Conservation (phyloP, 148 eudicot species). For the Chenopodium album region DNA sequence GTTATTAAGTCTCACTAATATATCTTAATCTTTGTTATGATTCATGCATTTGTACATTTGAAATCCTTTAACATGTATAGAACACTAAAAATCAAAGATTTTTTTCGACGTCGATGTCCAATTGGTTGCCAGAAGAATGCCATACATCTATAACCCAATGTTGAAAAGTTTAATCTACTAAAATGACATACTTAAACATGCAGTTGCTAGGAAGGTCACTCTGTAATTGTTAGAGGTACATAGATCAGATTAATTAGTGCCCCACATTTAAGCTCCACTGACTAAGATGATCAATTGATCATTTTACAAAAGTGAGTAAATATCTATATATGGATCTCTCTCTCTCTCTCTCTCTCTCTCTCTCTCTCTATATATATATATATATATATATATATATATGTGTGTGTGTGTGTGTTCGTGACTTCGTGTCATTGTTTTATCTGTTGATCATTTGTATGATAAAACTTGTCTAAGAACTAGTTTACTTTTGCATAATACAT, state of each 20-base stretch:
- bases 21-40: slow-evolving; percentile 2
- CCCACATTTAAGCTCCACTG: slow-evolving; percentile 21
- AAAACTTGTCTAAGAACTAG: background rate
- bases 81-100: background rate
- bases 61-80: too few species aligned
- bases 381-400: slow-evolving; percentile 23
- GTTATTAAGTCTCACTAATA: background rate
- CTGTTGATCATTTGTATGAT: background rate
- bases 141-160: slow-evolving; percentile 24
- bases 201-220: slow-evolving; percentile 23
- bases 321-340: background rate
- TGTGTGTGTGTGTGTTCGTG: slow-evolving; percentile 3
- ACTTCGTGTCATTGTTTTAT: background rate
- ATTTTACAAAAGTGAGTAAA: background rate
- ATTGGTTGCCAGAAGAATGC: slow-evolving; percentile 25
- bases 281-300: slow-evolving; percentile 16
- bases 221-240: background rate
- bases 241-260: slow-evolving; percentile 1
- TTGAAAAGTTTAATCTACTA: background rate
- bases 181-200: background rate
- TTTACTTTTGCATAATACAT: background rate
- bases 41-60: background rate
- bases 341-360: too few species aligned
- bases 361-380: background rate
- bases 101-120: slow-evolving; percentile 1